A percentile compares a stretch with the other conserved stretches of the same genome.
phyloP scores from a whole-genome alignment of 1,139 yeast genomes.

The Williopsis jadinii region DNA sequence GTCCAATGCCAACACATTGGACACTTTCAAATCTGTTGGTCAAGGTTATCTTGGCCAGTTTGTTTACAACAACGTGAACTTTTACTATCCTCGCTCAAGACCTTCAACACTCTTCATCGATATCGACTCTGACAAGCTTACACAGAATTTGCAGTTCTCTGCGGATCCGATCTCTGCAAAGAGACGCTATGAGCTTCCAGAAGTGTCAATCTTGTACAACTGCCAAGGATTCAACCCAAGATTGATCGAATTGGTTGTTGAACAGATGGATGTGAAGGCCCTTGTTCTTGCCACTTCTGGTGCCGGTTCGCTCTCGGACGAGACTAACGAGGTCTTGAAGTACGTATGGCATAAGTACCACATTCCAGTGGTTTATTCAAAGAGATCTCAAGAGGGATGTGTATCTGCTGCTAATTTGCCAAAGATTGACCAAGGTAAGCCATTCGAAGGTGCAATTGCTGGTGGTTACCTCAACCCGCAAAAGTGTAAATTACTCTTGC shows the following conservation, averaged over 20 bases:
- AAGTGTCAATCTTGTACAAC: conserved; percentile 47
- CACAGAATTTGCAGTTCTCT: conserved; percentile 24
- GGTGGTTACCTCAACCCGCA: conserved; percentile 67
- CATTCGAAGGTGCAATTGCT: conserved; percentile 38
- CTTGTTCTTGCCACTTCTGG: conserved; percentile 65
- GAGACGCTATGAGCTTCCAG: conserved; percentile 29
- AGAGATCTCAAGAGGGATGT: conserved; percentile 61
- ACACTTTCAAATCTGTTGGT: conserved; percentile 60
- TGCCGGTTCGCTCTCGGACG: conserved; percentile 56
- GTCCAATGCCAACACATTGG: conserved; percentile 61
- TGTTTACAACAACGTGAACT: conserved; percentile 58
- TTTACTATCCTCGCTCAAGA: conserved; percentile 55
- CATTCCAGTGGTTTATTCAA: conserved; percentile 56
- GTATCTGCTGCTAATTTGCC: conserved; percentile 46
- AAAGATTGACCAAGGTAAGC: conserved; percentile 22
- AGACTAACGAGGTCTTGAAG: conserved; percentile 37
- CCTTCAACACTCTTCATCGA: conserved; percentile 45
- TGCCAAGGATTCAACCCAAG: conserved; percentile 53
- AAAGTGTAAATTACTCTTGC: conserved; percentile 54
- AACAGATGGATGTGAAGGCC: conserved; percentile 41
- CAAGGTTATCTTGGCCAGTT: conserved; percentile 68
- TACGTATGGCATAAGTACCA: conserved; percentile 29
- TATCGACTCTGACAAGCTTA: conserved; percentile 19
- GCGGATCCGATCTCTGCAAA: conserved; percentile 21
- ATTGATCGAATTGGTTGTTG: conserved; percentile 36